Percentiles rank a stretch among this genome's conserved stretches.
phyloP scores from a whole-genome alignment of 1,139 yeast species.

The Magnusiomyces suaveolens region DNA sequence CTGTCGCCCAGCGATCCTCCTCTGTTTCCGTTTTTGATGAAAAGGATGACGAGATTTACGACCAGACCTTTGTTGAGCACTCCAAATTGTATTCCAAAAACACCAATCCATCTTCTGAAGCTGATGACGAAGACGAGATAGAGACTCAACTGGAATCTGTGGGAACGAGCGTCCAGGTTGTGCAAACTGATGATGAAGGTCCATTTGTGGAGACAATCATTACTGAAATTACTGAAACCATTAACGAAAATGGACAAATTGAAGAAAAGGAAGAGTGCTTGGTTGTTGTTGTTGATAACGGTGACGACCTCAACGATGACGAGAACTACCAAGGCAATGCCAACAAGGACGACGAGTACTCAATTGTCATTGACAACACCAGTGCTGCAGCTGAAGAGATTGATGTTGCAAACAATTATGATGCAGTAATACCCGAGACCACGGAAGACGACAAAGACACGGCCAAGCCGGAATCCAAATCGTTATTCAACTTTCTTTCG shows the following conservation, averaged over 20 bases:
- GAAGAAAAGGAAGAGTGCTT: constrained; percentile 1
- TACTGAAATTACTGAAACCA: neutral
- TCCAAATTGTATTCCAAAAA: too few species aligned
- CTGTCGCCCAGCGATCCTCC: neutral
- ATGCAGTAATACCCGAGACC: too few species aligned
- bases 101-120: too few species aligned
- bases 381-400: too few species aligned
- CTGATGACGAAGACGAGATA: too few species aligned
- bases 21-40: neutral
- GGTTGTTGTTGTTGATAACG: too few species aligned
- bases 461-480: too few species aligned
- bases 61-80: neutral
- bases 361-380: too few species aligned
- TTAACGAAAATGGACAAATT: neutral
- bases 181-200: constrained; percentile 2
- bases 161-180: neutral
- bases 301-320: neutral
- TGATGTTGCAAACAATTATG: too few species aligned
- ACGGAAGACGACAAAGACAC: too few species aligned
- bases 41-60: neutral
- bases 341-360: neutral
- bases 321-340: neutral
- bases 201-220: neutral
- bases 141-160: neutral
- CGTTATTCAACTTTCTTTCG: too few species aligned